Evolutionary conservation across 2,329 filamentous ascomycete species (phyloP), one percentile per base, ranked within the genome.

Genomic region (Dactylonectria estremocensis): DNA sequence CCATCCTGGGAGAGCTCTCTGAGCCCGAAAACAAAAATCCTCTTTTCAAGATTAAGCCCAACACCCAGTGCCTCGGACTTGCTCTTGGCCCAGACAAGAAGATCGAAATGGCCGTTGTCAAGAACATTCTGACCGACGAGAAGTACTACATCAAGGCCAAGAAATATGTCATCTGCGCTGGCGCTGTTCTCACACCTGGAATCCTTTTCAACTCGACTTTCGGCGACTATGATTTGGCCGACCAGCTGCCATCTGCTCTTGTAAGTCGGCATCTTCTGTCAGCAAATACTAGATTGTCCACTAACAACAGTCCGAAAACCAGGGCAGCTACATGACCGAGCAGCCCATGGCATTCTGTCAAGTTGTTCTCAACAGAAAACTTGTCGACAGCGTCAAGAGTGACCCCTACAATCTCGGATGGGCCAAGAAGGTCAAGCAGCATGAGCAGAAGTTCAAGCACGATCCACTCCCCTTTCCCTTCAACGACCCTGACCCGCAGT

Each of bases 281-380:
- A n/a, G 18, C 20, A 13, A 16, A 33, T 14, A 33, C 49, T 5
- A 28, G 2, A 45, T 45, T 22, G 9, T 5, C 10, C 1, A 48
- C 20, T 46, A 16, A 45, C 49, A 7, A 16, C 8, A 3, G 5
- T 28, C n/a, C 20, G 3, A 13, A 20, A 45, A 8, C 24, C 3
- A 61, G 58, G 58, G 58, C 14, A n/a, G 31, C 33, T 61, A 53
- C 35, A 52, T 61, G 37, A 61, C 37, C 2, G 58, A 61, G 35
- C 58, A 61, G n/a, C 22, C 58, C n/a, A 61, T 61, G 58, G 37
- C 58, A 5, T 61, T 61, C 18, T 61, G 58, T 20, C 58, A 61
- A 22, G 37, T 61, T 9, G 28, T 61, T n/a, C 35, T 61, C 35
- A 46, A 46, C 10, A 45, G 9, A 7, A 54, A 16, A 5, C 49